phyloP scores from a whole-genome alignment of 352 stramenopile genomes.

The Pseudoperonospora humuli region DNA sequence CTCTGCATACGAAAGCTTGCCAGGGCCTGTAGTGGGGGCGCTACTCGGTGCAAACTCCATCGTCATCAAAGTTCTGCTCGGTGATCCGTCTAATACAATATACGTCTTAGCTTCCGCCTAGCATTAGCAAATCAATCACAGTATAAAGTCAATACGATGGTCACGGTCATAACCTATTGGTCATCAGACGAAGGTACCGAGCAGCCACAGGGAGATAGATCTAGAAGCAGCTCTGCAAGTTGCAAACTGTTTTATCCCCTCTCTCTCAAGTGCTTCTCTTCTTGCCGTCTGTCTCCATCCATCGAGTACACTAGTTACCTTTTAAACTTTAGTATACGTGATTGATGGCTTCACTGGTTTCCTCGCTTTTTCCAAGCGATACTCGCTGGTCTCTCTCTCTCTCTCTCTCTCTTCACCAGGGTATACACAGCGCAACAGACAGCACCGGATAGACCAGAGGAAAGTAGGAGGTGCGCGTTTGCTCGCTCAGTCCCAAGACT shows the following conservation, averaged over 20 bases:
- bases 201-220: not conserved
- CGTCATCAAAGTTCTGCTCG: constrained; percentile 10
- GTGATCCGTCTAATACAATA: not conserved
- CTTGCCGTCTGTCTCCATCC: constrained; percentile 14
- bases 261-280: not conserved
- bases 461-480: not conserved
- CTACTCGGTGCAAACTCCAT: constrained; percentile 26
- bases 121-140: not conserved
- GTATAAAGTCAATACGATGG: not conserved
- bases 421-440: not conserved
- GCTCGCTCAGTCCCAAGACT: too few species aligned
- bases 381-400: too few species aligned
- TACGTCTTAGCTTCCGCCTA: not conserved
- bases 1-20: constrained; percentile 9
- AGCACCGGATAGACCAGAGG: not conserved
- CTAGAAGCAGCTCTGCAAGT: not conserved
- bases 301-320: constrained; percentile 5
- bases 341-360: constrained; percentile 18
- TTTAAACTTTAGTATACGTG: constrained; percentile 2
- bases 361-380: constrained; percentile 7
- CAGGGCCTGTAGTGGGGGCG: not conserved
- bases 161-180: not conserved
- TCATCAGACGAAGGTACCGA: not conserved
- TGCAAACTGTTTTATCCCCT: constrained; percentile 1
- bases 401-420: not conserved